Evolutionary conservation across 352 stramenopile species (phyloP).

Genomic region (Pythium graminicola): DNA sequence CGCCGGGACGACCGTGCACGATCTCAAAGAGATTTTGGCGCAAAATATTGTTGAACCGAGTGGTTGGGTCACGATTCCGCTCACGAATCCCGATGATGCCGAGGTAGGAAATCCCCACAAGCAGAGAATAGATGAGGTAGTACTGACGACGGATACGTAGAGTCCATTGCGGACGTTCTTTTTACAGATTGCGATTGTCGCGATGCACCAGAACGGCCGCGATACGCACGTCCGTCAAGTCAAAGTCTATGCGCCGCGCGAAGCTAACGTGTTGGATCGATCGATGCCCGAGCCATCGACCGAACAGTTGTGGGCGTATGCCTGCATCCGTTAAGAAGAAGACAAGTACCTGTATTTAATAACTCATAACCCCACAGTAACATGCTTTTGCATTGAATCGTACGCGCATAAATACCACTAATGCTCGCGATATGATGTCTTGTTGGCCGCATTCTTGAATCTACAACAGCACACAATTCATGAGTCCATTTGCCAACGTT

Average conservation of each 20-base stretch:
- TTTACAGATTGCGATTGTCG: slow-evolving; percentile 93
- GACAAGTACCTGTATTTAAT: too few relatives aligned
- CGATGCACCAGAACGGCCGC: slow-evolving; percentile 98
- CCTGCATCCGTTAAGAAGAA: slow-evolving; percentile 49
- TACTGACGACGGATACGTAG: slow-evolving; percentile 11
- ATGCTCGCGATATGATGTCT: slow-evolving; percentile 24
- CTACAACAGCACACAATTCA: too few relatives aligned
- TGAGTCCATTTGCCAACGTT: too few relatives aligned
- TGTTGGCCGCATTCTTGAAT: slow-evolving; percentile 29
- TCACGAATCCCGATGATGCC: slow-evolving; percentile 45
- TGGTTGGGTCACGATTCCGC: slow-evolving; percentile 92
- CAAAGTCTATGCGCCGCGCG: slow-evolving; percentile 86
- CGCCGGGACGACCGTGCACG: slow-evolving; percentile 91
- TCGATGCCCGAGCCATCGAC: slow-evolving; percentile 49
- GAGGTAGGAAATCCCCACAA: slow-evolving; percentile 24
- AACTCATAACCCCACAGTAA: slow-evolving; percentile 4
- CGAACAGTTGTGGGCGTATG: slow-evolving; percentile 62
- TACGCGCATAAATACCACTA: slow-evolving; percentile 14
- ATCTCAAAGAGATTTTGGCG: slow-evolving; percentile 92
- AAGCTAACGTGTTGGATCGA: slow-evolving; percentile 44
- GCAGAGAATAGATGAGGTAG: background rate
- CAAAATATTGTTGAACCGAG: slow-evolving; percentile 91
- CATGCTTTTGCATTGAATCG: background rate
- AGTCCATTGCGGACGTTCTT: slow-evolving; percentile 88
- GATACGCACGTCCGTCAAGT: slow-evolving; percentile 95